phyloP scores from a whole-genome alignment of 768 basidiomycete genomes.

The Tylopilus sp. region DNA sequence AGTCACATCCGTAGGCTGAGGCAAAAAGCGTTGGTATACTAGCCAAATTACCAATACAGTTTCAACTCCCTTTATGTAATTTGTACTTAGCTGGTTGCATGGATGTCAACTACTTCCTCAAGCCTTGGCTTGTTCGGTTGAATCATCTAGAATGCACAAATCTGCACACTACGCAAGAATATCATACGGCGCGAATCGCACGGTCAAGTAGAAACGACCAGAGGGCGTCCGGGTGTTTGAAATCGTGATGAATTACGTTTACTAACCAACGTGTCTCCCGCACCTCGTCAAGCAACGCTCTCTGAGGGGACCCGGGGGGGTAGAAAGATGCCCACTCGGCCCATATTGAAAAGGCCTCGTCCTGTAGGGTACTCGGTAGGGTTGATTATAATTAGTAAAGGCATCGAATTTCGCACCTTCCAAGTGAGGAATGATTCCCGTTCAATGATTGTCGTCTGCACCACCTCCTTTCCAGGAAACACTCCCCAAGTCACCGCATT shows the following conservation, averaged over 20 bases:
- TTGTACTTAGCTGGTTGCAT: no score
- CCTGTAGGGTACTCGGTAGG: slow-evolving; percentile 43
- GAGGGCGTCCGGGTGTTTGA: slow-evolving; percentile 69
- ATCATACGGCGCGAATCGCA: neutral
- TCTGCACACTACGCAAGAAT: neutral
- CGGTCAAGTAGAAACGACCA: slow-evolving; percentile 77
- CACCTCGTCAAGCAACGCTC: slow-evolving; percentile 69
- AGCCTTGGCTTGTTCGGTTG: no score
- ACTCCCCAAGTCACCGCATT: slow-evolving; percentile 99
- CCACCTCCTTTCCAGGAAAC: slow-evolving; percentile 94
- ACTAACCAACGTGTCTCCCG: slow-evolving; percentile 82
- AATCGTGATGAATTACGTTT: slow-evolving; percentile 92
- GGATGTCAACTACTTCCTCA: no score
- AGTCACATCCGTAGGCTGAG: no score
- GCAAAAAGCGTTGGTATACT: no score
- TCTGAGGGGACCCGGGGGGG: slow-evolving; percentile 67
- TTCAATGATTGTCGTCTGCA: slow-evolving; percentile 96
- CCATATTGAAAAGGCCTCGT: slow-evolving; percentile 97
- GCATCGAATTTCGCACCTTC: slow-evolving; percentile 64
- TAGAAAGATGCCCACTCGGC: slow-evolving; percentile 90
- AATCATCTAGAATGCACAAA: no score
- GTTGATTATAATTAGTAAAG: neutral
- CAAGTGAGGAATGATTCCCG: slow-evolving; percentile 91
- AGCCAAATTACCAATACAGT: no score
- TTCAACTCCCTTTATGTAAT: no score